phyloP scores from a whole-genome alignment of 1,284 basidiomycete species.

The Fomitopsis schrenkii region DNA sequence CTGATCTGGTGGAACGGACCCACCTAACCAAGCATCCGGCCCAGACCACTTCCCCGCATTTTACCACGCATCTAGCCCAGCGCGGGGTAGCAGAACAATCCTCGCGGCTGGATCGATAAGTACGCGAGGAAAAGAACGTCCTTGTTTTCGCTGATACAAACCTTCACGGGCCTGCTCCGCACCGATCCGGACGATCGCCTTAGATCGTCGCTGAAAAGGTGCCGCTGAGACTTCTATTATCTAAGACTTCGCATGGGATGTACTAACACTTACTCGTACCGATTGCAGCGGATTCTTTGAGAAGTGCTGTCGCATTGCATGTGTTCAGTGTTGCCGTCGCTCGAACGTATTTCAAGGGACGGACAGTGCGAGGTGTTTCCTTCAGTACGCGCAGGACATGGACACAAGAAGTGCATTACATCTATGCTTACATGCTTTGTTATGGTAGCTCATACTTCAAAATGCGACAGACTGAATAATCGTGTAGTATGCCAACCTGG shows the following conservation, averaged over 20 bases:
- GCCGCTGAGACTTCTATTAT: not conserved
- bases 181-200: not conserved
- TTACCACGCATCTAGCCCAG: too few relatives aligned
- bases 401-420: not conserved
- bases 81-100: too few relatives aligned
- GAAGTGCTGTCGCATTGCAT: too few relatives aligned
- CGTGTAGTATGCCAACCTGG: not conserved
- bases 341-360: too few relatives aligned
- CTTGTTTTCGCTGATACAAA: not conserved
- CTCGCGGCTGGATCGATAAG: not conserved
- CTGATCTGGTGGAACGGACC: too few relatives aligned
- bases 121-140: not conserved
- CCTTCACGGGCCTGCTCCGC: not conserved
- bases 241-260: not conserved
- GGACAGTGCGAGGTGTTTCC: too few relatives aligned
- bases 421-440: not conserved
- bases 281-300: too few relatives aligned
- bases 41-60: too few relatives aligned
- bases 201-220: not conserved
- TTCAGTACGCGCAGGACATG: not conserved
- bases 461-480: not conserved
- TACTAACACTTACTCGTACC: not conserved
- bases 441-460: not conserved
- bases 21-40: too few relatives aligned
- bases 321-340: too few relatives aligned